Percentiles rank a stretch among this genome's conserved stretches.
Evolutionary conservation across 768 basidiomycete species (phyloP).

Genomic region (Lentinula raphanica): DNA sequence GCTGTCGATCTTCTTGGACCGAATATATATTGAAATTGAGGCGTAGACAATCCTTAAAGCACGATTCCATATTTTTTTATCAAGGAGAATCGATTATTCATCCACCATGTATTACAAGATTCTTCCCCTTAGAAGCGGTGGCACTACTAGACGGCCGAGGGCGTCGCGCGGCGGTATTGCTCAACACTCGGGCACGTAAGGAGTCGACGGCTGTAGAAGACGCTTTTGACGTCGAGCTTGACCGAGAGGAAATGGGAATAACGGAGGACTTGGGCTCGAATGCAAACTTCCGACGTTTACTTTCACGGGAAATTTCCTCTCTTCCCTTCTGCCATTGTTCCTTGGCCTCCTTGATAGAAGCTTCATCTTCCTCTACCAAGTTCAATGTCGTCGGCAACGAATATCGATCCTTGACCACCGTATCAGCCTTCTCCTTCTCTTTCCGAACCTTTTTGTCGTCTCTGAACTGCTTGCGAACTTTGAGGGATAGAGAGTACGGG

Average conservation of each 20-base stretch:
- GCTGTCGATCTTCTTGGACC: conserved; percentile 47
- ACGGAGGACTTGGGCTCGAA: conserved; percentile 18
- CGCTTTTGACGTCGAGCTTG: conserved; percentile 12
- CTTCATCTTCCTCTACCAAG: conserved; percentile 63
- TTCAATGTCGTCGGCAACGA: conserved; percentile 66
- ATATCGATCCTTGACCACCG: conserved; percentile 66
- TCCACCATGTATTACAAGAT: not conserved
- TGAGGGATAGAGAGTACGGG: conserved; percentile 76
- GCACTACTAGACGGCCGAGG: conserved; percentile 11
- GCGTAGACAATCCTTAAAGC: not conserved
- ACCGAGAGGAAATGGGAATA: conserved; percentile 18
- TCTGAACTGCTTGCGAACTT: conserved; percentile 77
- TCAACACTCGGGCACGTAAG: conserved; percentile 52
- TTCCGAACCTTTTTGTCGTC: conserved; percentile 79
- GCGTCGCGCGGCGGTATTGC: conserved; percentile 48
- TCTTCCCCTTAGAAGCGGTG: not conserved
- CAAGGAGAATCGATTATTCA: not conserved
- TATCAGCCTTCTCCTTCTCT: conserved; percentile 64
- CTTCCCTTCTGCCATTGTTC: conserved; percentile 55
- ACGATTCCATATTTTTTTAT: no score
- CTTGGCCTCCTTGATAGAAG: conserved; percentile 53
- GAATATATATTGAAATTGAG: not conserved
- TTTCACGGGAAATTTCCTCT: conserved; percentile 40
- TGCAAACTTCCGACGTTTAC: conserved; percentile 44
- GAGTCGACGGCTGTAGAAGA: conserved; percentile 17